These are phyloP conservation scores for Pigoraptor vietnamica DNA, from an alignment of 78 protist genomes.

Conservation along the genomic window DNA sequence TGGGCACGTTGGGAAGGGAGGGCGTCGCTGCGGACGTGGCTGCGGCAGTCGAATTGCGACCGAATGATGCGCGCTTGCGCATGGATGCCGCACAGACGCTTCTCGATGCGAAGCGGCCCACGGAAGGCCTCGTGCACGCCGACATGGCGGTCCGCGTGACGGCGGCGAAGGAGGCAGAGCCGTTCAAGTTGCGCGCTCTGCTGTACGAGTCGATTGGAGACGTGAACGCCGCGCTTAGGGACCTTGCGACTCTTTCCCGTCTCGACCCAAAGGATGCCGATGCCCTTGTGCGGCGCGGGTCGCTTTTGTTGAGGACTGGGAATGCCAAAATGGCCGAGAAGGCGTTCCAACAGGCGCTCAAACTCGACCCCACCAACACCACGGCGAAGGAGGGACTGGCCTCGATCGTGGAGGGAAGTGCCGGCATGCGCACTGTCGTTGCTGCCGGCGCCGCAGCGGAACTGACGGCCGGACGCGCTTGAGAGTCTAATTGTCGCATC, in stretches of 20 bases:
- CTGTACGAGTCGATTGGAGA: not conserved
- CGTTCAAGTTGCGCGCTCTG: not conserved
- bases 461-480: too few species aligned
- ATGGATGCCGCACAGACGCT: not conserved
- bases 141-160: not conserved
- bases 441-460: not conserved
- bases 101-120: not conserved
- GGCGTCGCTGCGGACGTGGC: not conserved
- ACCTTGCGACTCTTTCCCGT: not conserved
- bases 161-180: not conserved
- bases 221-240: not conserved
- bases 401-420: not conserved
- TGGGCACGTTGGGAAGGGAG: not conserved
- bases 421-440: not conserved
- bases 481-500: too few species aligned
- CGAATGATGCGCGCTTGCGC: not conserved
- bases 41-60: not conserved
- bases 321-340: not conserved
- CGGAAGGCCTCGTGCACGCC: not conserved
- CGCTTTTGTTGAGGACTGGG: not conserved
- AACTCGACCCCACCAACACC: not conserved
- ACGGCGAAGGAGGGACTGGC: not conserved
- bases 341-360: not conserved
- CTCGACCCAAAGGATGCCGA: not conserved
- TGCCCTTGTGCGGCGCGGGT: not conserved